Evolutionary conservation across 1,284 basidiomycete genomes (phyloP), one percentile per base, ranked within the genome.

Genomic region (Malassezia nana): DNA sequence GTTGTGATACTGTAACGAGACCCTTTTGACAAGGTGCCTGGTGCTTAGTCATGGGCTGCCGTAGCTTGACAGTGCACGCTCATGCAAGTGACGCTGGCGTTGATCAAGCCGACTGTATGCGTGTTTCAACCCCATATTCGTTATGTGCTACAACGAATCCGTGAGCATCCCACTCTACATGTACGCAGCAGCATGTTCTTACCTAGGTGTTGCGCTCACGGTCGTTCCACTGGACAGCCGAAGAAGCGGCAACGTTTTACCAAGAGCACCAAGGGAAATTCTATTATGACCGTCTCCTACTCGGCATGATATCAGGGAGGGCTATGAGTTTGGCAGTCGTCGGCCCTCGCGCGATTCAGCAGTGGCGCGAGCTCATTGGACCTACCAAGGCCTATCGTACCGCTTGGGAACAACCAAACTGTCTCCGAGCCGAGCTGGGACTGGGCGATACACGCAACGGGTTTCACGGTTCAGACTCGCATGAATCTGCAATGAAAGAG

Each of bases 401-500:
- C 10, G 69, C 67, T 25, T 71, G 58, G 50, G 61, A 69, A 13
- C 32, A 59, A 8, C 60, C 65, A 1, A 9, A 33, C 4, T 55
- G 54, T 15, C 46, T 74, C 3, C 52, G 71, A 5, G 61, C 66
- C 2, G 31, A 56, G 9, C 69, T 67, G 32, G 71, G 71, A 0
- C 45, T 72, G 2, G 65, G 66, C 1, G 71, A 74, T 40, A 72
- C 69, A 6, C 49, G 69, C 0, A 74, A 74, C 39, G 69, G 63
- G 2, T 74, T 74, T 32, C 71, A 74, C 26, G 71, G 71, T 2
- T 60, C 39, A 44, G 54, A 56, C 16, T 39, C 54, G 18, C 41
- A 26, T 15, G 42, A 32, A 7, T 49, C 48, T 10, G 54, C 54
- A 8, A 13, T 56, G 7, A 29, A 20, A 1, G 54, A 56, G 30